Base-by-base conservation (phyloP, 345 rosid genomes). In the Boechera stricta region DNA sequence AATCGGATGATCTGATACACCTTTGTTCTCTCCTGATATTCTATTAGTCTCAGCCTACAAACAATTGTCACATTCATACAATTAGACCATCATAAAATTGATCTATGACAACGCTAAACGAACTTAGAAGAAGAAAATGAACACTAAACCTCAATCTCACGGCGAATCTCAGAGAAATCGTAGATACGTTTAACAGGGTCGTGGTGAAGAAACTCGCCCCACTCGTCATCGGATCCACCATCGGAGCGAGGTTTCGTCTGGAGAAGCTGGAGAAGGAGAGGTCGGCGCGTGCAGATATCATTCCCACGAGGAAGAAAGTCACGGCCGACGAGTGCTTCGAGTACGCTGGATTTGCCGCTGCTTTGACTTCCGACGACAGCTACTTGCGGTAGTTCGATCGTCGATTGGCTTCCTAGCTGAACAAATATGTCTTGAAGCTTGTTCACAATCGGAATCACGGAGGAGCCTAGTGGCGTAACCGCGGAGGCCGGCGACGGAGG, bases 341-440 rank as follows among this genome's bases (percentile, higher is more conserved):
- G 89, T 11, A 94, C 98, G 82, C 97, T 92, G 9, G 97, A 92
- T 82, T 94, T 94, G 13, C 98, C 98, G 55, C 98, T 94, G 83
- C 97, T 92, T 81, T 94, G 98, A 71, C 95, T 92, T 0, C 98
- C 98, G 33, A 94, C 97, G 54, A 92, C 98, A 26, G 97, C 95
- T 73, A 94, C 98, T 81, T 94, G 98, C 61, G 98, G 98, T 53
- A 94, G 90, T 80, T 89, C 91, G 80, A 94, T 92, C 77, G 90
- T 82, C 21, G 97, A 89, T 60, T 92, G 92, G 77, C 91, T 89
- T 41, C 97, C 98, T 1, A 94, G 86, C 85, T 94, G 93, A 10
- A 93, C 92, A 69, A 94, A 89, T 73, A 92, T 94, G 81, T 94
- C 98, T 78, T 90, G 98, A 2, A 94, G 87, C 86, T 89, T 94